Evolutionary conservation across 2,329 filamentous ascomycete genomes (phyloP).

Genomic region (Colletotrichum sansevieriae): DNA sequence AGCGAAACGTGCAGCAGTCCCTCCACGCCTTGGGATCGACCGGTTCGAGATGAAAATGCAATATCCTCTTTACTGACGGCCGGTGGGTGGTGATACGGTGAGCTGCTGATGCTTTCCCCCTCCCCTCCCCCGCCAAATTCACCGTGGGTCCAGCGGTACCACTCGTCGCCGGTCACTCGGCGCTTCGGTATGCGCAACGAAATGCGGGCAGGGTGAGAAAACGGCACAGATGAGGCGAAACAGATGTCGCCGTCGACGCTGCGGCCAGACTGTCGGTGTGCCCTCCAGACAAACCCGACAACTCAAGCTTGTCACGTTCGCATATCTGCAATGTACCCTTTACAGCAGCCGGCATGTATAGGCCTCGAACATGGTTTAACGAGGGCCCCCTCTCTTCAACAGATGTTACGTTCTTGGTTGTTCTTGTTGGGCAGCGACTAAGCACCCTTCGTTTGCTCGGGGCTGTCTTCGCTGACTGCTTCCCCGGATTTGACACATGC

Average conservation of each 20-base stretch:
- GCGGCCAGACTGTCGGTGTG: slow-evolving; percentile 39
- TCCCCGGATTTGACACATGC: background rate
- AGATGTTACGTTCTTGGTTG: background rate
- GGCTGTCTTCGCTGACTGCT: background rate
- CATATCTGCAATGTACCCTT: slow-evolving; percentile 17
- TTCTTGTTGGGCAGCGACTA: slow-evolving; percentile 34
- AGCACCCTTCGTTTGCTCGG: background rate
- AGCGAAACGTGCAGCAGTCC: slow-evolving; percentile 6
- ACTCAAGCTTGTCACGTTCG: slow-evolving; percentile 17
- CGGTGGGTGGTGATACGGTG: slow-evolving; percentile 14
- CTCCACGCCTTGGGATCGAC: slow-evolving; percentile 10
- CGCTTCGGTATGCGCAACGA: slow-evolving; percentile 15
- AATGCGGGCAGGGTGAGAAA: background rate
- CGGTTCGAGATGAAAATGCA: slow-evolving; percentile 23
- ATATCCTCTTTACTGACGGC: background rate
- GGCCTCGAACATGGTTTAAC: background rate
- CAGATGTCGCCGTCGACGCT: slow-evolving; percentile 7
- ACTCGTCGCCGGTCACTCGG: slow-evolving; percentile 30
- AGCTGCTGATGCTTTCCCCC: slow-evolving; percentile 13
- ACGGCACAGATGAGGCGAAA: slow-evolving; percentile 27
- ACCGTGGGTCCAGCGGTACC: slow-evolving; percentile 7
- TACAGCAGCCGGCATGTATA: background rate
- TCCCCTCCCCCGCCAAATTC: background rate
- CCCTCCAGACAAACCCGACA: background rate
- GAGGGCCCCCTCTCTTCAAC: background rate